Evolutionary conservation across 441 rosid genomes (phyloP), one percentile per base, ranked within the genome.

Genomic region (Viola pubescens): DNA sequence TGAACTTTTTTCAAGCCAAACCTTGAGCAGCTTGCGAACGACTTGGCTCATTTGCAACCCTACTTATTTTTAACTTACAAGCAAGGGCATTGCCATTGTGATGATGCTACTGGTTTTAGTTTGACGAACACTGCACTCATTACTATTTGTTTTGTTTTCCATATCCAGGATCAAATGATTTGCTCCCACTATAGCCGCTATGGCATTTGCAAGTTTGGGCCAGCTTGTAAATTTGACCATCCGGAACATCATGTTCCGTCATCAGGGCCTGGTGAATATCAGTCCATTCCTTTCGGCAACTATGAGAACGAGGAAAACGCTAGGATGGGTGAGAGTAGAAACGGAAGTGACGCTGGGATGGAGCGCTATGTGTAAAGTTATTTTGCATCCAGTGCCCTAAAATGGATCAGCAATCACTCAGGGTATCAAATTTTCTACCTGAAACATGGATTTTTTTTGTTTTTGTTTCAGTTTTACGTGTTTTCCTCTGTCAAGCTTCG

Each of bases 191-290:
- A 94, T 81, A 88, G 83, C 69, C 86, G 95, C 44, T 88, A 88
- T 47, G 99, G 98, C 58, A 84, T 88, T 64, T 91, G 98, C 85
- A 91, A 88, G 75, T 94, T 77, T 7, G 99, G 98, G 9, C 98
- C 94, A 52, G 86, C 89, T 14, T 91, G 99, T 75, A 94, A 77
- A 76, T 94, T 83, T 56, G 83, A 88, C 81, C 99, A 94, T 76
- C 83, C 97, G 7, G 61, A 58, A 55, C 81, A 80, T 13, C 65
- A 59, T 54, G 62, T 65, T 56, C 34, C 67, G 14, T 48, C 82
- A 12, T 6, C 71, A 2, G 75, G 65, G 9, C 58, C 74, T 46
- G 63, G 67, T 51, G 62, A 67, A 8, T 70, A 74, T 70, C 75
- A 67, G 46, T 53, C 57, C 8, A 59, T 62, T n/a, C 61, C 67